Evolutionary conservation across 2,329 filamentous ascomycete genomes (phyloP), one percentile per base, ranked within the genome.

Genomic region (Aureobasidium namibiae): DNA sequence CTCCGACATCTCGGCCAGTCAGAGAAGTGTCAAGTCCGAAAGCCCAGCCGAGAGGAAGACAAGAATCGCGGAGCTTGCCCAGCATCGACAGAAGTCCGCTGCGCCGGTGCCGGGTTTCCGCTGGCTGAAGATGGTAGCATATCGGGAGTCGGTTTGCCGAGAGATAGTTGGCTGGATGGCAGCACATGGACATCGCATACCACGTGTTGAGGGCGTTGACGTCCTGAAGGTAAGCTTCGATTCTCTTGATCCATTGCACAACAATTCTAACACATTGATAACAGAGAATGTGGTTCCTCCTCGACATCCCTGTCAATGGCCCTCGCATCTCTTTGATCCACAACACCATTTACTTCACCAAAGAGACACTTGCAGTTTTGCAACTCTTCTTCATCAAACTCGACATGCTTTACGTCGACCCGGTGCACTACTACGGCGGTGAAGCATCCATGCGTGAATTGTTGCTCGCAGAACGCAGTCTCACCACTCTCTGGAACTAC

Each of bases 341-440:
- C 31, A 82, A 82, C 68, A 56, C 57, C 10, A 64, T 66, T 0
- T 75, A 85, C 49, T 87, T 87, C 78, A 74, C 78, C 10, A 75
- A 86, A 60, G 61, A 69, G 4, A 83, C 89, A 66, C 70, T 94
- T 10, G 81, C 82, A 67, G 77, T 82, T 53, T 77, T 82, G 2
- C 81, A 84, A 45, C 71, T 86, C 61, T 85, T 92, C 74, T 75
- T 89, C 63, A 67, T 89, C 62, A 92, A 92, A 73, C 79, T 94
- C 16, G 79, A 83, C 66, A 83, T 91, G 81, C 77, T 78, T 57
- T 84, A 90, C 70, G 82, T 81, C 60, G 80, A 89, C 63, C 86
- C 88, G 0, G 68, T 82, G 24, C 38, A 78, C 50, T 82, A 80
- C 0, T 77, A 78, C 16, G 77, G 78, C 50, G 73, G 75, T 2